Evolutionary conservation across 805 yeast species (phyloP).

Genomic region (Candida schatavii): DNA sequence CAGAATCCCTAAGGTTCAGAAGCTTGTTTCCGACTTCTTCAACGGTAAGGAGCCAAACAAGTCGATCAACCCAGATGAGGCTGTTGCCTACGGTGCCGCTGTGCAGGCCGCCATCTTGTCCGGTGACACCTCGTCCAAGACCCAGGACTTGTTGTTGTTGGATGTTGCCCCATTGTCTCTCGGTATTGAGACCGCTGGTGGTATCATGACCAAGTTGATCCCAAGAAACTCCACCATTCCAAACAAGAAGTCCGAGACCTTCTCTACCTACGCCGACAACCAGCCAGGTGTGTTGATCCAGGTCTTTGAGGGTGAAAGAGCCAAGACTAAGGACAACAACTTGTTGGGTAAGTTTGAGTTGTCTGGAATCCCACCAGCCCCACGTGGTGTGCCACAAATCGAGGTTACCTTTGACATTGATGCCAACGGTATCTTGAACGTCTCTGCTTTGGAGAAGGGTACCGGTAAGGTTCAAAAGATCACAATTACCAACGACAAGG

Average conservation of each 20-base stretch:
- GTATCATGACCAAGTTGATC: constrained; percentile 96
- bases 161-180: constrained; percentile 97
- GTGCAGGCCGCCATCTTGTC: constrained; percentile 96
- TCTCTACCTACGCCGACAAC: constrained; percentile 96
- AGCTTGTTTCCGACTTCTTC: constrained; percentile 92
- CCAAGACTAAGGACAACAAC: constrained; percentile 94
- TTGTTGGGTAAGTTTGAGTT: constrained; percentile 95
- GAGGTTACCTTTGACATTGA: constrained; percentile 97
- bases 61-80: constrained; percentile 97
- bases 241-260: constrained; percentile 94
- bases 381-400: constrained; percentile 98
- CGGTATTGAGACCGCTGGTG: constrained; percentile 99
- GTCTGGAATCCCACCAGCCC: constrained; percentile 96
- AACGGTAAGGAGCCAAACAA: constrained; percentile 96
- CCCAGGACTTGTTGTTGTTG: constrained; percentile 88
- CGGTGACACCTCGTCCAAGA: constrained; percentile 94
- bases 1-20: constrained; percentile 96
- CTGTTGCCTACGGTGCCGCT: constrained; percentile 99
- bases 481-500: constrained; percentile 97
- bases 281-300: constrained; percentile 98
- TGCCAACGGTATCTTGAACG: constrained; percentile 96
- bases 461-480: constrained; percentile 97
- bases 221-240: constrained; percentile 99
- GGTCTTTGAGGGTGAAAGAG: constrained; percentile 98
- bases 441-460: constrained; percentile 95